Conservation (phyloP, 495 filamentous ascomycete genomes). For the Amorphotheca resinae region DNA sequence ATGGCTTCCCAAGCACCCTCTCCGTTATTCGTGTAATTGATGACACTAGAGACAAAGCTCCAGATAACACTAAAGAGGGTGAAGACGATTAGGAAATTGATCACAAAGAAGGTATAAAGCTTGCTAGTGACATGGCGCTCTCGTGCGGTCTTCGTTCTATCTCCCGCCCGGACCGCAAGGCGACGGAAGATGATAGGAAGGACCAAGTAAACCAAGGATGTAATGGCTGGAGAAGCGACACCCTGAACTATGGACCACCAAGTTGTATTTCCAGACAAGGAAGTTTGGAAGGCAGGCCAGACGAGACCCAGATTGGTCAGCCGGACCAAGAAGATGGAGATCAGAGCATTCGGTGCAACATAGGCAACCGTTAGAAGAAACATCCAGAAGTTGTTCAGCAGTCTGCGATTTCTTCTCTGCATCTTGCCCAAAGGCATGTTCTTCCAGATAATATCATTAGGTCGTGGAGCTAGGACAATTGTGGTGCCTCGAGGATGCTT, state of each 20-base stretch:
- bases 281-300: conserved; percentile 62
- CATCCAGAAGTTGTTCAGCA: conserved; percentile 78
- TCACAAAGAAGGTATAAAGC: conserved; percentile 90
- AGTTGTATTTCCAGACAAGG: conserved; percentile 44
- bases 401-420: conserved; percentile 53
- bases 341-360: conserved; percentile 90
- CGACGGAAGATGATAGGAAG: conserved; percentile 85
- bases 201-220: conserved; percentile 76
- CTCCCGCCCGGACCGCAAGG: conserved; percentile 64
- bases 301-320: conserved; percentile 65
- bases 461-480: conserved; percentile 67
- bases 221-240: conserved; percentile 83
- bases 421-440: conserved; percentile 63
- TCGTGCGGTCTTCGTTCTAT: conserved; percentile 79
- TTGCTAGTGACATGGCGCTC: conserved; percentile 89
- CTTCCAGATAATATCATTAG: conserved; percentile 92
- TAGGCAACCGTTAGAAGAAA: conserved; percentile 70
- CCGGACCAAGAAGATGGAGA: conserved; percentile 85
- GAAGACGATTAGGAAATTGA: conserved; percentile 94
- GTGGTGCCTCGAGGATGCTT: conserved; percentile 74
- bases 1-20: conserved; percentile 57
- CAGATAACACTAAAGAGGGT: conserved; percentile 75
- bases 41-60: conserved; percentile 52
- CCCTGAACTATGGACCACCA: conserved; percentile 86
- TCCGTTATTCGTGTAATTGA: conserved; percentile 39